Evolutionary conservation across 148 eudicot genomes (phyloP).

Genomic region (Camellia japonica): DNA sequence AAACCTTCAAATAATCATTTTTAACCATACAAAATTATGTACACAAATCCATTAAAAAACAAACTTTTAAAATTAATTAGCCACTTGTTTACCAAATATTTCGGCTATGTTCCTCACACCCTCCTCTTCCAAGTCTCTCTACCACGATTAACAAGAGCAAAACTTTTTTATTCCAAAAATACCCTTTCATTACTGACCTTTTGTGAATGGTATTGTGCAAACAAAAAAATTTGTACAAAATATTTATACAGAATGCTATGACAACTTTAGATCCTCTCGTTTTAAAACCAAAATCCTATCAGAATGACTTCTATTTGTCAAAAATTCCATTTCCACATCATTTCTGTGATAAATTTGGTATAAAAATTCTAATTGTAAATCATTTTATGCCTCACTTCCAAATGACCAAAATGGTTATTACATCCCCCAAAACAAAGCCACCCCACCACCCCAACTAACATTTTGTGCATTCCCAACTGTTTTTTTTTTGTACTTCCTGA

Average conservation of each 20-base stretch:
- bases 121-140: neutral
- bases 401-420: constrained; percentile 10
- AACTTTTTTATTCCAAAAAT: neutral
- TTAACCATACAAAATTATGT: neutral
- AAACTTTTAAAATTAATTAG: neutral
- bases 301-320: too few relatives aligned
- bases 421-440: neutral
- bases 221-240: too few relatives aligned
- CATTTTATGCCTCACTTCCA: neutral
- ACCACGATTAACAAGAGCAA: neutral
- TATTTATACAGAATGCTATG: too few relatives aligned
- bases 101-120: neutral
- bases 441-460: constrained; percentile 3
- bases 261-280: too few relatives aligned
- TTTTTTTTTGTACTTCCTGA: neutral
- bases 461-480: constrained; percentile 1
- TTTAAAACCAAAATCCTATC: too few relatives aligned
- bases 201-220: too few relatives aligned
- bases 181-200: neutral
- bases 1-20: constrained; percentile 11
- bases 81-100: neutral
- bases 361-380: too few relatives aligned
- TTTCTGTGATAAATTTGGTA: too few relatives aligned
- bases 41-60: too few relatives aligned
- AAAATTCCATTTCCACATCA: too few relatives aligned